Evolutionary conservation across 2,329 filamentous ascomycete species (phyloP).

Genomic region (Teratosphaeria viscida): DNA sequence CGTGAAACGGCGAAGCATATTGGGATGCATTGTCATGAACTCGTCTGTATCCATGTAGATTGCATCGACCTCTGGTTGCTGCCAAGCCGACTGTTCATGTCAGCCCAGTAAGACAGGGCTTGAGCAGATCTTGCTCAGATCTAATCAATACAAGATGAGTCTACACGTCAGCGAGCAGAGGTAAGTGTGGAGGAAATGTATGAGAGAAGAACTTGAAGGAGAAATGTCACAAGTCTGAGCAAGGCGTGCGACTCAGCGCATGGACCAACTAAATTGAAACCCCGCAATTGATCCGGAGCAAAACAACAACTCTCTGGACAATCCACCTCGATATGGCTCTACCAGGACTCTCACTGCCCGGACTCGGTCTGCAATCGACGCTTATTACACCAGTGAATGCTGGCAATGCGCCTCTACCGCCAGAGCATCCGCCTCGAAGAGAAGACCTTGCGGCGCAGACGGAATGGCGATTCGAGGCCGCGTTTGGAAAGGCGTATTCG

Average conservation of each 20-base stretch:
- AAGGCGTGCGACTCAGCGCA: not conserved
- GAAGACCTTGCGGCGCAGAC: conserved; percentile 36
- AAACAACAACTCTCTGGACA: not conserved
- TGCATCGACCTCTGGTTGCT: too few relatives aligned
- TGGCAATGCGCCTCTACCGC: conserved; percentile 13
- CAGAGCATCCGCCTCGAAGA: conserved; percentile 21
- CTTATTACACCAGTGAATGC: conserved; percentile 8
- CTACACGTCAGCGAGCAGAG: too few relatives aligned
- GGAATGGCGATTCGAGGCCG: conserved; percentile 34
- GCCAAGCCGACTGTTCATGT: too few relatives aligned
- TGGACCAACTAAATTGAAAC: not conserved
- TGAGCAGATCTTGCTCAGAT: too few relatives aligned
- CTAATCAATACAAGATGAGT: too few relatives aligned
- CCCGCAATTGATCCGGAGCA: not conserved
- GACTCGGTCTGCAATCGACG: conserved; percentile 17
- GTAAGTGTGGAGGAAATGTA: not conserved
- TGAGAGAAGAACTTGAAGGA: not conserved
- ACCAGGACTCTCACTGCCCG: conserved; percentile 37
- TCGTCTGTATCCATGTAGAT: too few relatives aligned
- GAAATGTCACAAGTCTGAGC: not conserved
- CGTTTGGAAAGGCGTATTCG: conserved; percentile 23
- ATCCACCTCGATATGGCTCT: conserved; percentile 23
- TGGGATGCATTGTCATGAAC: too few relatives aligned
- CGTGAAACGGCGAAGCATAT: too few relatives aligned
- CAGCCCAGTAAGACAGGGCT: too few relatives aligned